phyloP scores from a whole-genome alignment of 2,329 filamentous ascomycete genomes.

The Penicillium sp. region DNA sequence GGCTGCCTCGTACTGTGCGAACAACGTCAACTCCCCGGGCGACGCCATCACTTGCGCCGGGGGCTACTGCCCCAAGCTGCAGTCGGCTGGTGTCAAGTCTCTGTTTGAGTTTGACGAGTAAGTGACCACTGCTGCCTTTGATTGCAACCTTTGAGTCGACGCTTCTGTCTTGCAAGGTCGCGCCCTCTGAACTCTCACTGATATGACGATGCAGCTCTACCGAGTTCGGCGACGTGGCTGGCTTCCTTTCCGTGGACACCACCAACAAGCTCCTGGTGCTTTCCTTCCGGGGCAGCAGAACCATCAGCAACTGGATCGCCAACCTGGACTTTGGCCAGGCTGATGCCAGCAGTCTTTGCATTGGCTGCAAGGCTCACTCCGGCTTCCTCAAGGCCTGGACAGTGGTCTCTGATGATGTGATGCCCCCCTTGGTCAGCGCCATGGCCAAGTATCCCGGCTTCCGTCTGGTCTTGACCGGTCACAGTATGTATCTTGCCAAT shows the following conservation, averaged over 20 bases:
- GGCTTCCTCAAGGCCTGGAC: slow-evolving; percentile 48
- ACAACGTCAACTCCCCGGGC: slow-evolving; percentile 43
- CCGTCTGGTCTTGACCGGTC: slow-evolving; percentile 44
- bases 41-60: slow-evolving; percentile 41
- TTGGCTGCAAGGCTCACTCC: slow-evolving; percentile 37
- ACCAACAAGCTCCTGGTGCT: slow-evolving; percentile 38
- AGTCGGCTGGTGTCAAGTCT: slow-evolving; percentile 42
- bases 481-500: slow-evolving; percentile 23
- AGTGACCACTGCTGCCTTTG: slow-evolving; percentile 5
- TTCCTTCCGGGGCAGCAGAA: slow-evolving; percentile 32
- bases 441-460: slow-evolving; percentile 33
- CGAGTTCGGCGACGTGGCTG: slow-evolving; percentile 39
- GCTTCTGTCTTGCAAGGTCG: no score
- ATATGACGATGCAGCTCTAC: slow-evolving; percentile 9
- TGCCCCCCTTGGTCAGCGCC: slow-evolving; percentile 32
- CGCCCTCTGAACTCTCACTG: no score
- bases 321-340: slow-evolving; percentile 25
- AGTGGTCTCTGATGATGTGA: slow-evolving; percentile 31
- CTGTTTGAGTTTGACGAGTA: slow-evolving; percentile 47
- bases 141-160: no score
- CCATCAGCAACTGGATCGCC: slow-evolving; percentile 29
- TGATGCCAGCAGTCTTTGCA: slow-evolving; percentile 38
- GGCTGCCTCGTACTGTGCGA: slow-evolving; percentile 48
- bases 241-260: slow-evolving; percentile 43
- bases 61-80: slow-evolving; percentile 45